Conservation (phyloP, 768 basidiomycete genomes). For the Amanita brunnescens region DNA sequence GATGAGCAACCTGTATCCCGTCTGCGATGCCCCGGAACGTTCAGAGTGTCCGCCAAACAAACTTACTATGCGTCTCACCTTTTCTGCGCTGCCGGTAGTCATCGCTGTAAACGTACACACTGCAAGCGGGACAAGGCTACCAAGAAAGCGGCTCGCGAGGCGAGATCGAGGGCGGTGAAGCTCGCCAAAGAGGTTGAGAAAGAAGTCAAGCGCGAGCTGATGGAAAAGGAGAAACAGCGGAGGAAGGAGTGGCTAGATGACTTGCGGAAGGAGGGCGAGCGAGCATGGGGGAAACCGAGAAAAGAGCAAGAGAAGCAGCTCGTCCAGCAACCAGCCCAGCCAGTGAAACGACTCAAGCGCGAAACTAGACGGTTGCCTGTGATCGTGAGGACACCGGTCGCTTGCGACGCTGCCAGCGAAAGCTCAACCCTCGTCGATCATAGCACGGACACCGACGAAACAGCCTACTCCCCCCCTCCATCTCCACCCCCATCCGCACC, state of each 20-base stretch:
- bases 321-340: neutral
- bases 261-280: neutral
- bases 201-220: neutral
- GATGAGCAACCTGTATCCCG: neutral
- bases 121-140: neutral
- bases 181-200: neutral
- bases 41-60: neutral
- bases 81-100: neutral
- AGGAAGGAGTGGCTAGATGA: no score
- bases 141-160: neutral
- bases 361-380: neutral
- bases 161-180: neutral
- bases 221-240: neutral
- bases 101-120: neutral
- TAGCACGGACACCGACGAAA: no score
- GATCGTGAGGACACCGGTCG: neutral
- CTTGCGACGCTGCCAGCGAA: neutral
- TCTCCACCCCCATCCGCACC: neutral
- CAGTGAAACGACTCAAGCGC: constrained; percentile 1
- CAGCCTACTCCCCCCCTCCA: no score
- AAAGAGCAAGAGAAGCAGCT: neutral
- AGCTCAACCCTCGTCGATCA: no score
- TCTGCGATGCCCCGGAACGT: constrained; percentile 1
- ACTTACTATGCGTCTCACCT: neutral
- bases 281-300: neutral